phyloP scores from a whole-genome alignment of 2,329 filamentous ascomycete species.

The Scedosporium minutisporum region DNA sequence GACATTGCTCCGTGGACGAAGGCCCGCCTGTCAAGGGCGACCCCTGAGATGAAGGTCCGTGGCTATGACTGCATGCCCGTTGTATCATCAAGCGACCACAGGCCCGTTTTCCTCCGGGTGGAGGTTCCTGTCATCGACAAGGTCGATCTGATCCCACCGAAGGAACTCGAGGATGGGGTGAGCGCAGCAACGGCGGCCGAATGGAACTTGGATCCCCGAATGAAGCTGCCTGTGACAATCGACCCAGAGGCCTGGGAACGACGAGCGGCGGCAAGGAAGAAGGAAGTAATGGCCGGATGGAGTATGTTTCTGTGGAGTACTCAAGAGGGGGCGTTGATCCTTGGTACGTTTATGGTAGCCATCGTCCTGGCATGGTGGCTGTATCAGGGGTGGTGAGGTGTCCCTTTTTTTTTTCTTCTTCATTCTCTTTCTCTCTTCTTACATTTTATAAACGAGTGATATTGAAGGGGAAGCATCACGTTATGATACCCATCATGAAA shows the following conservation, averaged over 20 bases:
- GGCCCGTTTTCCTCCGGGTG: conserved; percentile 66
- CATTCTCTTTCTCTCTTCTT: not conserved
- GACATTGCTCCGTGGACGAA: conserved; percentile 46
- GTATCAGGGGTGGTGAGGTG: conserved; percentile 1
- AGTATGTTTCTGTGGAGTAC: conserved; percentile 46
- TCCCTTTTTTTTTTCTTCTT: not conserved
- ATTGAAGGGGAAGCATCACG: not conserved
- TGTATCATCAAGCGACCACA: conserved; percentile 78
- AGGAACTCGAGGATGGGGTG: conserved; percentile 8
- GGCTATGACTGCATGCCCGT: conserved; percentile 70
- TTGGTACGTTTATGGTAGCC: conserved; percentile 15
- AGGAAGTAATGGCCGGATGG: conserved; percentile 42
- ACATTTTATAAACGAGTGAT: not conserved
- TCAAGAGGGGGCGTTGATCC: conserved; percentile 34
- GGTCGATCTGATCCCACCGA: conserved; percentile 26
- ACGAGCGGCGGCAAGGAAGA: conserved; percentile 33
- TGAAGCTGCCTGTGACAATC: conserved; percentile 38
- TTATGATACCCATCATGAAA: conserved; percentile 1
- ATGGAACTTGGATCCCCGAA: conserved; percentile 28
- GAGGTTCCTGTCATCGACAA: conserved; percentile 50
- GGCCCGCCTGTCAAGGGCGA: conserved; percentile 12
- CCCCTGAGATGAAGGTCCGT: conserved; percentile 35
- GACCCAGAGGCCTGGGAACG: conserved; percentile 46
- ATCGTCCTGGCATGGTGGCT: not conserved
- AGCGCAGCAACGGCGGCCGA: conserved; percentile 16